phyloP scores from a whole-genome alignment of 2,329 filamentous ascomycete species.

The Aspergillus fischeri region DNA sequence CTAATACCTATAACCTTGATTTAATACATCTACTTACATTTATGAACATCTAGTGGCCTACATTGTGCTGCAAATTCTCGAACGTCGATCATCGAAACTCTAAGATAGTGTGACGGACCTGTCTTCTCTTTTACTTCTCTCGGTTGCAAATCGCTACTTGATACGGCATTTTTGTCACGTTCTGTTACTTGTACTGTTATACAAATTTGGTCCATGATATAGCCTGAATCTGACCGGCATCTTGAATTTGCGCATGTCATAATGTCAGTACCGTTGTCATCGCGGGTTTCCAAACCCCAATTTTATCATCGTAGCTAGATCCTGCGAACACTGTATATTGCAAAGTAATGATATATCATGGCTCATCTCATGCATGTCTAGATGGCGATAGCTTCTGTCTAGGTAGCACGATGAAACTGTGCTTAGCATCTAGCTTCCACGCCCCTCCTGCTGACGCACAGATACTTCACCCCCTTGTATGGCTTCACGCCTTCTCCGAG shows the following conservation, averaged over 20 bases:
- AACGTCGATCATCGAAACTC: slow-evolving; percentile 31
- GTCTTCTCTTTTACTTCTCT: slow-evolving; percentile 4
- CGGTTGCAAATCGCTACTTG: not conserved
- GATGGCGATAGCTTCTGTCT: not conserved
- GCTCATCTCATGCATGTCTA: slow-evolving; percentile 5
- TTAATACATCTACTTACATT: not conserved
- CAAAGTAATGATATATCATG: slow-evolving; percentile 2
- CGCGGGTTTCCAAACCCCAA: not conserved
- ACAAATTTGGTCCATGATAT: not conserved
- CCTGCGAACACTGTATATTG: not conserved
- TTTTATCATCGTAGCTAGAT: not conserved
- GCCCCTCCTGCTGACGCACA: slow-evolving; percentile 65
- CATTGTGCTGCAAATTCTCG: slow-evolving; percentile 28
- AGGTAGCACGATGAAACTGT: not conserved
- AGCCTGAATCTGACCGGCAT: not conserved
- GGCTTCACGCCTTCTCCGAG: slow-evolving; percentile 85
- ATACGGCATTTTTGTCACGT: not conserved
- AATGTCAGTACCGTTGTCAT: not conserved
- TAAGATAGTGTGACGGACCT: slow-evolving; percentile 11
- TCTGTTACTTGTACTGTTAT: not conserved
- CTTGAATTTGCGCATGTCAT: not conserved
- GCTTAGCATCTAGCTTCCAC: slow-evolving; percentile 41
- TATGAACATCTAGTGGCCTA: slow-evolving; percentile 26
- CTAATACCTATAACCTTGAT: not conserved
- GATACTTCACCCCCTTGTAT: slow-evolving; percentile 97